Base-by-base conservation (phyloP, 202 grass and related monocot species). In the Bolboschoenoplectus hybrid region DNA sequence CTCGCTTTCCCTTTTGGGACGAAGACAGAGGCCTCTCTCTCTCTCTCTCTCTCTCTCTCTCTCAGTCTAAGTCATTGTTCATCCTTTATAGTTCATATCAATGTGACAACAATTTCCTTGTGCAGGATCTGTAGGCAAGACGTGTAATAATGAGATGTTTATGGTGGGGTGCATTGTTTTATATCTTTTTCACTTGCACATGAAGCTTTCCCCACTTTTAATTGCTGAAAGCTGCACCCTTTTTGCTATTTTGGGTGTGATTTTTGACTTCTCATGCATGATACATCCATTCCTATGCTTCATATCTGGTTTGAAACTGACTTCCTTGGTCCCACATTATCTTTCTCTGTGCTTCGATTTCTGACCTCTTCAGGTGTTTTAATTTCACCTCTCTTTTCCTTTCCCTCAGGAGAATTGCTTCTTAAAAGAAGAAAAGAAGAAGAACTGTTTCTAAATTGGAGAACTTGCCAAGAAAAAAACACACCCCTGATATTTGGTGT, bases 191-290 rank as follows among this genome's bases (percentile, higher is more conserved):
- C 75, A 79, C 52, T 56, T 79, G 35, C 52, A 79, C 35, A 58
- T n/a, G 6, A 79, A 79, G 75, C 51, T n/a, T 58, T 79, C 52
- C 14, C 51, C 75, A 79, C 52, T 79, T 79, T 16, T 40, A 60
- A 79, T 79, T 79, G 52, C 52, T 58, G 13, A 79, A 79, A 79
- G 52, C 52, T 79, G 74, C 34, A 58, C 11, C 50, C 35, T 57
- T 58, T 26, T 40, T 79, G 39, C 75, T 60, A 79, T 58, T 79
- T 79, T 17, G 36, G 26, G 50, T 5, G 5, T 55, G 17, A 39
- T 11, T 79, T 39, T 40, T 78, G 19, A 57, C 13, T 56, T 55
- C 51, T 39, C 51, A 78, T 51, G 5, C 50, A 58, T 79, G 14
- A 50, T 74, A 8, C 36, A 58, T 79, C 43, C 44, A 74, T 58